These are phyloP conservation scores for Marasmius fiardii DNA, from an alignment of 1,284 basidiomycete genomes.

Conservation along the genomic window DNA sequence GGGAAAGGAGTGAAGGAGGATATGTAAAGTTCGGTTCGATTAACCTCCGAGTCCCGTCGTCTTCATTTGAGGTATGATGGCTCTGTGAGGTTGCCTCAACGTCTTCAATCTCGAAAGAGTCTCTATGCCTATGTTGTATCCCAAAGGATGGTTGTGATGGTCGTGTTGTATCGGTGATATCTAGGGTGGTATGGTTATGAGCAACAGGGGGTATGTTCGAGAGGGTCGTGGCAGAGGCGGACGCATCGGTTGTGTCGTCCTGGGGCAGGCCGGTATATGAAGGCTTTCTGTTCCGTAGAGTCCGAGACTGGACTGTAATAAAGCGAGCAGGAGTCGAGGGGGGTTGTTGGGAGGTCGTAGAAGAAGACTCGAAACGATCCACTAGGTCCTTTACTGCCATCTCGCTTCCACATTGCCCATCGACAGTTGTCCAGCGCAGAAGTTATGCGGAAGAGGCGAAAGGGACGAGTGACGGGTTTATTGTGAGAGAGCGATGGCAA, in stretches of 20 bases:
- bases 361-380: not conserved
- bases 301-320: slow-evolving; percentile 18
- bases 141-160: not conserved
- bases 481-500: no score
- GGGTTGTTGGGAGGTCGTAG: slow-evolving; percentile 3
- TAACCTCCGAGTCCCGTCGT: slow-evolving; percentile 5
- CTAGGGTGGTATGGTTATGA: slow-evolving; percentile 17
- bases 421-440: not conserved
- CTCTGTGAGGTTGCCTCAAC: not conserved
- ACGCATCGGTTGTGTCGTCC: not conserved
- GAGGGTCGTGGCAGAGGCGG: slow-evolving; percentile 14
- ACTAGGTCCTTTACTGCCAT: slow-evolving; percentile 2
- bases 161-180: slow-evolving; percentile 16
- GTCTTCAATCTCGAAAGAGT: slow-evolving; percentile 4
- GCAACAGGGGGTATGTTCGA: slow-evolving; percentile 4
- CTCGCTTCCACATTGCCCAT: not conserved
- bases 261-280: slow-evolving; percentile 1
- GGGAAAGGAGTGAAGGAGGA: not conserved
- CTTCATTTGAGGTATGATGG: not conserved
- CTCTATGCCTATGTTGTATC: no score
- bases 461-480: no score
- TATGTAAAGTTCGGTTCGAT: not conserved
- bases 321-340: slow-evolving; percentile 33
- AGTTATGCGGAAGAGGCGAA: no score
- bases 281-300: not conserved